phyloP scores from a whole-genome alignment of 495 filamentous ascomycete species.

The Podospora anserina region DNA sequence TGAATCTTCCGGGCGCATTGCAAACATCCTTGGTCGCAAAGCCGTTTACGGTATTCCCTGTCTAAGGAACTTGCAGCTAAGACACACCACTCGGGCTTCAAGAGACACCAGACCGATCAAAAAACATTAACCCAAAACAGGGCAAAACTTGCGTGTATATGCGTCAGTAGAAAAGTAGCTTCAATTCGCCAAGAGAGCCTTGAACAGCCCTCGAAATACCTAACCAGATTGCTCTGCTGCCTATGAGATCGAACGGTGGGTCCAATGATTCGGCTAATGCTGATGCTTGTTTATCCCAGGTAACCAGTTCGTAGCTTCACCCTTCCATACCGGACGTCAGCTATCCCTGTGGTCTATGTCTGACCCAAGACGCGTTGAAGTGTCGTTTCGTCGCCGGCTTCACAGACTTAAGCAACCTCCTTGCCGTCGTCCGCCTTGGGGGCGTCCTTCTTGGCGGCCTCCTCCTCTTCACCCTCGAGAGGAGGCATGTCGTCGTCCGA shows the following conservation, averaged over 20 bases:
- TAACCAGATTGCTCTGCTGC: slow-evolving; percentile 6
- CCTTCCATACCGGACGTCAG: not conserved
- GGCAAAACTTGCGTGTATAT: not conserved
- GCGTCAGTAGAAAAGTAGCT: not conserved
- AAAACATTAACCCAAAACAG: not conserved
- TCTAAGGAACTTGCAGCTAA: not conserved
- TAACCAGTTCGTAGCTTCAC: not conserved
- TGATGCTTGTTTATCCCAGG: not conserved
- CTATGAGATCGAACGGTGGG: not conserved
- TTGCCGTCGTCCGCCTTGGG: slow-evolving; percentile 18
- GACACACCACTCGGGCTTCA: not conserved
- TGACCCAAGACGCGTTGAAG: not conserved
- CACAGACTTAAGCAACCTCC: slow-evolving; percentile 17
- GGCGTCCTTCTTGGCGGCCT: slow-evolving; percentile 37
- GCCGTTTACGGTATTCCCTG: not conserved
- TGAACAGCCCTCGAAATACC: not conserved
- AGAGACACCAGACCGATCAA: not conserved
- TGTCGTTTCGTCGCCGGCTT: not conserved
- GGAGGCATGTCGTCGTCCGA: slow-evolving; percentile 43
- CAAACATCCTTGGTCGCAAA: not conserved
- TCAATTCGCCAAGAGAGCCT: not conserved
- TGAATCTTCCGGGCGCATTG: no score
- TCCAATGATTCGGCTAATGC: not conserved
- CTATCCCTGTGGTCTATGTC: not conserved
- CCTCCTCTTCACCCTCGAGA: slow-evolving; percentile 46